Base-by-base conservation (phyloP, 352 stramenopile genomes). In the Globisporangium lucens region DNA sequence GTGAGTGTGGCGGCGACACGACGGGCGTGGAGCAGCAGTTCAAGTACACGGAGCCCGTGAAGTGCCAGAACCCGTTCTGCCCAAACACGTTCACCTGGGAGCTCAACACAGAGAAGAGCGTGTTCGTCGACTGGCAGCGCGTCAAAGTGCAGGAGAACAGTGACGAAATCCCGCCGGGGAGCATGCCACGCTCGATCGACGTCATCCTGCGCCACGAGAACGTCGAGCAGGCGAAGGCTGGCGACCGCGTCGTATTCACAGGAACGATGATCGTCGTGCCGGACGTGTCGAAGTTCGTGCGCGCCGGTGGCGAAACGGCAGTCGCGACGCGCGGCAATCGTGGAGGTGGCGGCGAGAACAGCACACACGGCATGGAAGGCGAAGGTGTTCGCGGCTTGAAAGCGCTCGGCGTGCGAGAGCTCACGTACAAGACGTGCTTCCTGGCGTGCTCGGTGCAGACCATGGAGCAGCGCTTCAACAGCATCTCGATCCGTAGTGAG, bases 51-150 rank as follows among this genome's bases (percentile, higher is more conserved):
- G 85, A 98, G 69, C 98, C 98, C 0, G 86, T 93, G 36, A 91
- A 98, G 67, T 99, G 98, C 82, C 83, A 94, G 53, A 99, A 99
- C 72, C 92, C 94, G 17, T 91, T 96, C 27, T 99, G 98, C 78
- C 80, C 90, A 55, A 98, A 98, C 70, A 97, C 92, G 52, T 81
- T 78, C 30, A 76, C 75, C 17, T 95, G 85, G 80, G 87, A 94
- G 67, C 80, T 98, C 8, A 85, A 97, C 73, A 85, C 87, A 0
- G 88, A 97, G 56, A 94, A 91, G 63, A 98, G 86, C 24, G 86
- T 97, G 38, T 99, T 99, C 72, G 94, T 98, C 13, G 98, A 99
- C 75, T 99, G 97, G 97, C 98, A 99, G 80, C 91, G 97, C 35
- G 79, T 99, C 41, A 94, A 98, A 51, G 94, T 99, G 22, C 98